These are phyloP conservation scores for Sporisorium reilianum DNA, from an alignment of 1,284 basidiomycete species.

Conservation along the genomic window DNA sequence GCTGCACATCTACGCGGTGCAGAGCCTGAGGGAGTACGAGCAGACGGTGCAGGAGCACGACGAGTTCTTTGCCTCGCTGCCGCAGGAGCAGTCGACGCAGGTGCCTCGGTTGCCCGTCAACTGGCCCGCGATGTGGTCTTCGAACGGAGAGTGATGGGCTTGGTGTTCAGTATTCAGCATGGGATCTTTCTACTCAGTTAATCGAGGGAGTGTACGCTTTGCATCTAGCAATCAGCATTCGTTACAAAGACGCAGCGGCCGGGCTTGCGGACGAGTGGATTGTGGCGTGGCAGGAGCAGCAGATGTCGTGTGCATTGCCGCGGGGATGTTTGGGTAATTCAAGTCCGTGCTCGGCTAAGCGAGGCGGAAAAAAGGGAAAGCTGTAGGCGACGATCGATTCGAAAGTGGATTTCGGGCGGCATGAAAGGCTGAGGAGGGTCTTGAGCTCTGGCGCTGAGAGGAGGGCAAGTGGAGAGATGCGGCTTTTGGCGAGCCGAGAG, in stretches of 20 bases:
- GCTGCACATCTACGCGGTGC: constrained; percentile 63
- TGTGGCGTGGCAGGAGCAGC: background rate
- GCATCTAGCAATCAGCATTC: background rate
- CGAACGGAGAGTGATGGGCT: constrained; percentile 35
- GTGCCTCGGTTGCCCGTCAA: constrained; percentile 60
- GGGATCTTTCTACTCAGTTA: background rate
- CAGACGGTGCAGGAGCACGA: constrained; percentile 66
- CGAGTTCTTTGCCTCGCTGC: constrained; percentile 57
- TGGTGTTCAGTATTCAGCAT: background rate
- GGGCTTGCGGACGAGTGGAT: background rate
- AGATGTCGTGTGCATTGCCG: background rate
- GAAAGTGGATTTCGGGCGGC: background rate
- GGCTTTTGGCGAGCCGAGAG: too few relatives aligned
- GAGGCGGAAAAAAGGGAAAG: background rate
- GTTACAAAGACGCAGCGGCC: too few relatives aligned
- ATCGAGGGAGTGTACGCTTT: background rate
- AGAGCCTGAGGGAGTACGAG: constrained; percentile 63
- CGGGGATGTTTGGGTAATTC: background rate
- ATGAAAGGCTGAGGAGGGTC: too few relatives aligned
- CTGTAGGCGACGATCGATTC: background rate
- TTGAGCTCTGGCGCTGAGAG: too few relatives aligned
- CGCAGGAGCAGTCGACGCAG: constrained; percentile 44
- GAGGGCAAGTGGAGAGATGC: too few relatives aligned
- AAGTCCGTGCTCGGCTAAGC: background rate
- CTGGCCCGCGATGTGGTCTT: constrained; percentile 56